Percentiles rank a stretch among this genome's conserved stretches.
These are phyloP conservation scores for Candida oleophila DNA, from an alignment of 805 yeast genomes.

Conservation along the genomic window DNA sequence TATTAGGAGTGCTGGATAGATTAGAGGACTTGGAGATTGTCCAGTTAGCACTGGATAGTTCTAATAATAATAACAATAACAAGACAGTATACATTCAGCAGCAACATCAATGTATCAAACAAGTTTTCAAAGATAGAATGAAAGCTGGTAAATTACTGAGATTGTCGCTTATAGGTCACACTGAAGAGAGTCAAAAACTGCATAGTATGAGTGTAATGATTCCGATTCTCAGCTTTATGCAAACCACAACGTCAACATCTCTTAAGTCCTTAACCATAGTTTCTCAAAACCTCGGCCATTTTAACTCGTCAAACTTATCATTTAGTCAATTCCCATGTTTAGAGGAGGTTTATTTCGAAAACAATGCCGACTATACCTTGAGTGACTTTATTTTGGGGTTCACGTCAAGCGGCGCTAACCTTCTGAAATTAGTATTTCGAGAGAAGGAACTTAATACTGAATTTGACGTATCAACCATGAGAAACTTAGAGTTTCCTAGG, in stretches of 20 bases:
- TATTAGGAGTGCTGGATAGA: constrained; percentile 23
- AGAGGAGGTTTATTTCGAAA: constrained; percentile 28
- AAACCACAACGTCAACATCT: not conserved
- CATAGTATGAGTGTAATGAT: not conserved
- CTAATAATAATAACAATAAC: too few relatives aligned
- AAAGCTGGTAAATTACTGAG: not conserved
- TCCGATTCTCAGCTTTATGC: not conserved
- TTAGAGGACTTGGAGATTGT: constrained; percentile 24
- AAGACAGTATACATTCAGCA: not conserved
- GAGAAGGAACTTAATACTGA: constrained; percentile 22
- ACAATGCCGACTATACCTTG: constrained; percentile 28
- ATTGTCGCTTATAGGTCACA: constrained; percentile 2
- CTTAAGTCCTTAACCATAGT: constrained; percentile 23
- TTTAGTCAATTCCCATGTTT: constrained; percentile 17
- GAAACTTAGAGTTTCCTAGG: constrained; percentile 20
- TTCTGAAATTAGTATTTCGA: constrained; percentile 28
- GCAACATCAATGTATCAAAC: not conserved
- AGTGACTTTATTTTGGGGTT: constrained; percentile 14
- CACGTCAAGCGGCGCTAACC: constrained; percentile 10
- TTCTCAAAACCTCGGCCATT: constrained; percentile 26
- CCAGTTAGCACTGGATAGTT: not conserved
- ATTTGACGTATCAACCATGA: constrained; percentile 26
- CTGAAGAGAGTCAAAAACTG: not conserved
- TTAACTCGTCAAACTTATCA: constrained; percentile 6
- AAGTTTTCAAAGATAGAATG: not conserved